Percentiles rank a stretch among this genome's conserved stretches.
Evolutionary conservation across 768 basidiomycete species (phyloP).

Genomic region (Suillus fuscotomentosus): DNA sequence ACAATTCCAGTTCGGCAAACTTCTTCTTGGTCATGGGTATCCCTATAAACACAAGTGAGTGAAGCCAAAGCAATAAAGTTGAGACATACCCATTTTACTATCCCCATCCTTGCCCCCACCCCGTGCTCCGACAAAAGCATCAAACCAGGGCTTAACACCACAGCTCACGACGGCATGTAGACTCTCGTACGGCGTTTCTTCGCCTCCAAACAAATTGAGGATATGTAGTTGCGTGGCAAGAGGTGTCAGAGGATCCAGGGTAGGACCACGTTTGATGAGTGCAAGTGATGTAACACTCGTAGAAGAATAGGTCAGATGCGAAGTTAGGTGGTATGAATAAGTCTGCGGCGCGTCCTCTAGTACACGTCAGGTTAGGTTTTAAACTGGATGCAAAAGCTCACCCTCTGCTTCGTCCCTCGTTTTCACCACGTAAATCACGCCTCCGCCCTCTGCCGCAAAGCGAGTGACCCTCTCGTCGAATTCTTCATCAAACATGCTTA

Average conservation of each 20-base stretch:
- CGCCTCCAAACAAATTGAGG: conserved; percentile 86
- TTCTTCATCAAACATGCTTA: conserved; percentile 65
- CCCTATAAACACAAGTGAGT: conserved; percentile 36
- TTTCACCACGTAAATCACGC: conserved; percentile 82
- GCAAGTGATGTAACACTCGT: conserved; percentile 85
- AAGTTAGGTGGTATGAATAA: conserved; percentile 64
- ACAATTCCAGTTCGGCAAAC: conserved; percentile 95
- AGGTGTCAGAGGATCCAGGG: conserved; percentile 76
- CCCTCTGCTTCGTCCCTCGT: conserved; percentile 73
- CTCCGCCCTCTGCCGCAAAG: conserved; percentile 75
- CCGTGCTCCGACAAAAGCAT: conserved; percentile 90
- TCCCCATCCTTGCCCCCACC: conserved; percentile 75
- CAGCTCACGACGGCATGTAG: conserved; percentile 92
- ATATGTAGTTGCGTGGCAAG: conserved; percentile 88
- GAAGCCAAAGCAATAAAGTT: background rate
- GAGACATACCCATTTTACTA: conserved; percentile 68
- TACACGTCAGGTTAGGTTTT: conserved; percentile 10
- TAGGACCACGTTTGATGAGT: conserved; percentile 88
- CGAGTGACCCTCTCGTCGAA: conserved; percentile 75
- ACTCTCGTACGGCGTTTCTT: conserved; percentile 92
- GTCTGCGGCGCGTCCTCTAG: conserved; percentile 66
- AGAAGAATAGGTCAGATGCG: conserved; percentile 77
- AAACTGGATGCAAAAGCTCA: conserved; percentile 30
- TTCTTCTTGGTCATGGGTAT: conserved; percentile 99
- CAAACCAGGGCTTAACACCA: conserved; percentile 98